These are phyloP conservation scores for Melocanna baccifera DNA, from an alignment of 176 grass and related monocot species.

Conservation along the genomic window DNA sequence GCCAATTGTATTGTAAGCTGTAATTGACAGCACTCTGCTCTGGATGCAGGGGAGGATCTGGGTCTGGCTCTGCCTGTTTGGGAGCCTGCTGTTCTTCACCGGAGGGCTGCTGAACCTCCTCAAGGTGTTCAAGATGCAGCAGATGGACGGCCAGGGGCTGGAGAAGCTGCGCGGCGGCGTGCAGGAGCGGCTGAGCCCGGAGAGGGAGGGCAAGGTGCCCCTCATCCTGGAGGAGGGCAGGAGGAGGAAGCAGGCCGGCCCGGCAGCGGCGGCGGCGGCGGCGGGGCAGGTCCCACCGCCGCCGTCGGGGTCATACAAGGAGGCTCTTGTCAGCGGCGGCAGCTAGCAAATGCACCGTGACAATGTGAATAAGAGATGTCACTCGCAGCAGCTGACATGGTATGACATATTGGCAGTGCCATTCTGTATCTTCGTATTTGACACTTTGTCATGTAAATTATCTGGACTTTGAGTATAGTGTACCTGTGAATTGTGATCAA, in stretches of 20 bases:
- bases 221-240: conserved; percentile 59
- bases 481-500: background rate
- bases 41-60: conserved; percentile 60
- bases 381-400: background rate
- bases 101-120: conserved; percentile 67
- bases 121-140: conserved; percentile 94
- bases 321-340: conserved; percentile 53
- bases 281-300: background rate
- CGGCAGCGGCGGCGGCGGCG: background rate
- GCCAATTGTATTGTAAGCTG: background rate
- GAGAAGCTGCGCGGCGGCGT: conserved; percentile 77
- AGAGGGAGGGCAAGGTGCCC: conserved; percentile 70
- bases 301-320: conserved; percentile 52
- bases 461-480: background rate
- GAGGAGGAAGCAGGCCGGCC: conserved; percentile 2
- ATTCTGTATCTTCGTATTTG: background rate
- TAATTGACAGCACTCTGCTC: background rate
- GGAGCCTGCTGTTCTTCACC: conserved; percentile 58
- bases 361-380: background rate
- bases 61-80: conserved; percentile 54
- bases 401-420: background rate
- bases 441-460: background rate
- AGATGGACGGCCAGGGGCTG: conserved; percentile 52
- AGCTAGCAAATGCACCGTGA: background rate
- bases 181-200: conserved; percentile 51